Evolutionary conservation across 2,329 filamentous ascomycete species (phyloP).

Genomic region (Alternaria consortialis): DNA sequence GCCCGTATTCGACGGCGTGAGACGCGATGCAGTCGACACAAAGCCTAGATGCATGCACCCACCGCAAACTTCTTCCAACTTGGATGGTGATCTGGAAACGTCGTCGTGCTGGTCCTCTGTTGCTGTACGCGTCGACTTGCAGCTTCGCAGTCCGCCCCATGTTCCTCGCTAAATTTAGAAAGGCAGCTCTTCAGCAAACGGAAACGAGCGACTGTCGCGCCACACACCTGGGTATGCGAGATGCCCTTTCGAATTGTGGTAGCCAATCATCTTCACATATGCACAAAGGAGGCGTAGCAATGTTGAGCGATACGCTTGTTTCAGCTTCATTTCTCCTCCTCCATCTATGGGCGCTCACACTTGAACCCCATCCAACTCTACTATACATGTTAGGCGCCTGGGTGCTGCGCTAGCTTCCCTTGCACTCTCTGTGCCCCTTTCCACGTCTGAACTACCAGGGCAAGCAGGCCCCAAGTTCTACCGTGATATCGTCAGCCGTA

Average conservation of each 20-base stretch:
- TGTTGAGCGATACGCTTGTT: slow-evolving; percentile 38
- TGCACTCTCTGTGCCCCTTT: slow-evolving; percentile 23
- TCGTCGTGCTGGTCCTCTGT: slow-evolving; percentile 22
- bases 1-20: slow-evolving; percentile 36
- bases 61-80: slow-evolving; percentile 25
- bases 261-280: slow-evolving; percentile 33
- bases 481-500: slow-evolving; percentile 40
- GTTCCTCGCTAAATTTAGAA: slow-evolving; percentile 32
- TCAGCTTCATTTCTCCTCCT: slow-evolving; percentile 34
- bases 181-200: slow-evolving; percentile 16
- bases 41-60: slow-evolving; percentile 17
- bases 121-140: slow-evolving; percentile 23
- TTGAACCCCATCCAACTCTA: slow-evolving; percentile 35
- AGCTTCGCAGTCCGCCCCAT: slow-evolving; percentile 17
- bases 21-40: slow-evolving; percentile 35
- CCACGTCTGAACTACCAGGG: slow-evolving; percentile 26
- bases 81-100: slow-evolving; percentile 20
- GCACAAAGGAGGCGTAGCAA: slow-evolving; percentile 22
- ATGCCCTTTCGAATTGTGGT: slow-evolving; percentile 5
- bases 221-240: slow-evolving; percentile 4
- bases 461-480: slow-evolving; percentile 8
- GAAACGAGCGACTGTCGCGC: slow-evolving; percentile 11
- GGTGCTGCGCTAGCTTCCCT: slow-evolving; percentile 50
- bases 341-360: slow-evolving; percentile 22
- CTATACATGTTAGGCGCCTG: slow-evolving; percentile 40